Evolutionary conservation across 768 basidiomycete species (phyloP), one percentile per base, ranked within the genome.

Genomic region (Mycena rosella): DNA sequence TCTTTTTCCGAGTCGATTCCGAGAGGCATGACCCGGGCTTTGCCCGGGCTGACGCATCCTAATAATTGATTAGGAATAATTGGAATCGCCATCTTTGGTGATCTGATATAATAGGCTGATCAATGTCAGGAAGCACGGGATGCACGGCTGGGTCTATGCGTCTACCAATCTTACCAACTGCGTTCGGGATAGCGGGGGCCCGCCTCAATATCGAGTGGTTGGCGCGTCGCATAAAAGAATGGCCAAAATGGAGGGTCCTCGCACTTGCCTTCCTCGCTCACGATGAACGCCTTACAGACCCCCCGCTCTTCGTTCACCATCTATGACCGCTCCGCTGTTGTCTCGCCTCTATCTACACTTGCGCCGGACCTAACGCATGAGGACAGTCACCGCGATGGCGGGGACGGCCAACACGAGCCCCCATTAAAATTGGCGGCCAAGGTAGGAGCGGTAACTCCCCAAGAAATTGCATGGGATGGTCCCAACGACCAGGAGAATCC

Each of bases 401-500:
- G 75, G 6, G 78, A 78, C 58, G 77, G 75, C 40, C 72, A 76
- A 2, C 69, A 71, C 2, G 77, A 78, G 0, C 77, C 78, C 0
- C 60, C 68, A 3, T 66, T 74, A 5, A 77, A 60, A 64, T 44
- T 22, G 38, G 57, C 44, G 0, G 57, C 69, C 24, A 60, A 72
- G 8, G 40, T 69, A 3, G 64, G 74, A 29, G 54, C 72, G 6
- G 59, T 65, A 0, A 81, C 83, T 65, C 73, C 76, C 1, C 76
- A 81, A 29, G 75, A 80, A 69, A 86, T 89, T 11, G 77, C 74
- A 10, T 90, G 87, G 87, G 86, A 87, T 72, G 87, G 86, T 0
- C 83, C 85, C 0, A 73, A 85, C 71, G 89, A 90, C 74, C 85
- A 82, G 10, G 70, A 69, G 26, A 90, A 89, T 68, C 89, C 89